Percentiles rank a stretch among this genome's conserved stretches.
These are phyloP conservation scores for Allium cepa DNA, from an alignment of 106 monocot genomes.

Conservation along the genomic window DNA sequence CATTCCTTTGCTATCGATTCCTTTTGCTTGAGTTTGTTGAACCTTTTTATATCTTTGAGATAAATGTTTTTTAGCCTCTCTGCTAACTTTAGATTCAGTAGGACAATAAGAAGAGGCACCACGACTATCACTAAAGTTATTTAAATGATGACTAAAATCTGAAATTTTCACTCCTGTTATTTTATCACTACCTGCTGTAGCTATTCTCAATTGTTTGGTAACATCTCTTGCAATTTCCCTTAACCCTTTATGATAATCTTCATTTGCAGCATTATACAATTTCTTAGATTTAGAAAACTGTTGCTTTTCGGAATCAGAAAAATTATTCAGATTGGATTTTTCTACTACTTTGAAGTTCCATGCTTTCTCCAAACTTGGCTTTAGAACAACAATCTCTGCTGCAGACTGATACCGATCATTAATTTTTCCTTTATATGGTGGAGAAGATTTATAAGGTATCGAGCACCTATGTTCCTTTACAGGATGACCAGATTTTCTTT, in stretches of 20 bases:
- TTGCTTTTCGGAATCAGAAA: constrained; percentile 13
- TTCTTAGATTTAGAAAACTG: constrained; percentile 9
- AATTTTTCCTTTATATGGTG: too few species aligned
- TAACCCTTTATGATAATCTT: constrained; percentile 20
- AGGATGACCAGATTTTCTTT: constrained; percentile 11
- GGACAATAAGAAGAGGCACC: constrained; percentile 16
- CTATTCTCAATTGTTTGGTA: constrained; percentile 25
- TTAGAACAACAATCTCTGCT: constrained; percentile 67
- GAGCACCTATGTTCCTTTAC: constrained; percentile 13
- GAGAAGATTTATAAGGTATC: too few species aligned
- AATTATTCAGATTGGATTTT: constrained; percentile 7
- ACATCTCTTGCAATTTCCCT: constrained; percentile 50
- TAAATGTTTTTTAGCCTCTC: constrained; percentile 58
- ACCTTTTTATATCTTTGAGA: constrained; percentile 50
- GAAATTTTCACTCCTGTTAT: neutral
- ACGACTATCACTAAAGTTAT: constrained; percentile 1
- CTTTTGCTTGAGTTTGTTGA: constrained; percentile 17
- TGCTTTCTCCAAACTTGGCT: constrained; percentile 47
- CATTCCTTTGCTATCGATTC: constrained; percentile 16
- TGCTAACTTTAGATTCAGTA: constrained; percentile 24
- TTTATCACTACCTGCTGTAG: too few species aligned
- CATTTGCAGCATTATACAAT: constrained; percentile 16
- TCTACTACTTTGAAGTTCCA: constrained; percentile 9
- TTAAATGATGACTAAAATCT: constrained; percentile 2
- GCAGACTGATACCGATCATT: constrained; percentile 2